Evolutionary conservation across 1,284 basidiomycete genomes (phyloP).

Genomic region (Porphyrellus sp.): DNA sequence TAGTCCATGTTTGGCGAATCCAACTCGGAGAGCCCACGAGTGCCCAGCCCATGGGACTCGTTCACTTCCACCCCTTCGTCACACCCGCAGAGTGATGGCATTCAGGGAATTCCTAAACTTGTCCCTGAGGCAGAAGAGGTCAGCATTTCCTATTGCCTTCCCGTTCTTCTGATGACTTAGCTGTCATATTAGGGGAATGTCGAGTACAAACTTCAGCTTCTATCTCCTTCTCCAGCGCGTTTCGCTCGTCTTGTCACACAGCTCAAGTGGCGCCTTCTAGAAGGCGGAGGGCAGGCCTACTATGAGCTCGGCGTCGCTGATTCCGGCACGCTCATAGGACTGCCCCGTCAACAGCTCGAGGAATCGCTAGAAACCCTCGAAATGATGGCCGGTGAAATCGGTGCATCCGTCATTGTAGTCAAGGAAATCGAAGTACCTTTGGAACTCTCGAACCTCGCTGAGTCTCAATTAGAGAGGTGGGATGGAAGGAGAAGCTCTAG

Average conservation of each 20-base stretch:
- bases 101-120: slow-evolving; percentile 47
- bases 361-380: slow-evolving; percentile 79
- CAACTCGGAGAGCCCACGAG: slow-evolving; percentile 71
- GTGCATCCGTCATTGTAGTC: slow-evolving; percentile 83
- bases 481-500: slow-evolving; percentile 24
- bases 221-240: slow-evolving; percentile 65
- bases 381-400: slow-evolving; percentile 90
- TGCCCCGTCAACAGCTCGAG: slow-evolving; percentile 73
- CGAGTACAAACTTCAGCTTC: slow-evolving; percentile 84
- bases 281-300: slow-evolving; percentile 88
- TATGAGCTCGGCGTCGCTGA: slow-evolving; percentile 92
- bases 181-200: slow-evolving; percentile 58
- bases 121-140: slow-evolving; percentile 72
- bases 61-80: slow-evolving; percentile 54
- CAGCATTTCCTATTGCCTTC: slow-evolving; percentile 4
- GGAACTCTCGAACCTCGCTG: slow-evolving; percentile 42
- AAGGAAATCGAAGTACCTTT: slow-evolving; percentile 79
- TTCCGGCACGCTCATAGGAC: slow-evolving; percentile 80
- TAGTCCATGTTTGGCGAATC: slow-evolving; percentile 73
- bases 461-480: slow-evolving; percentile 32
- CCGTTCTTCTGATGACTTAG: background rate
- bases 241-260: slow-evolving; percentile 85
- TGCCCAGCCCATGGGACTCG: slow-evolving; percentile 76
- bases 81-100: slow-evolving; percentile 23
- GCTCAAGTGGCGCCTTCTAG: slow-evolving; percentile 90